Evolutionary conservation across 441 rosid genomes (phyloP), one percentile per base, ranked within the genome.

Genomic region (Eruca vesicaria): DNA sequence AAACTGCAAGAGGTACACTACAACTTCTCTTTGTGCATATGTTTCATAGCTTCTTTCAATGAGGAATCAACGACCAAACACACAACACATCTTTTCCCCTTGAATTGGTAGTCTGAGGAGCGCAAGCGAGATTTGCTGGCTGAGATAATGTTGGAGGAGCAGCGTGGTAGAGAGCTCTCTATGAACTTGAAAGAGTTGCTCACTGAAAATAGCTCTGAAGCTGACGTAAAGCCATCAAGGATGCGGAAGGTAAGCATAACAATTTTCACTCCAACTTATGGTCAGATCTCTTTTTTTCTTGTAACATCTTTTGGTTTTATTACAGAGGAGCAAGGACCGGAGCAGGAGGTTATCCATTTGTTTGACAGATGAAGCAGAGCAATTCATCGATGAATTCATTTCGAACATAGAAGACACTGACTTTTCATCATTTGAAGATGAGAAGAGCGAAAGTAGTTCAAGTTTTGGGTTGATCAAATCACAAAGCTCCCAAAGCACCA

Each of bases 311-410:
- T 26, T 11, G 28, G 58, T 11, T 76, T 52, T 45, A 9, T 10
- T 21, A 60, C 87, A 93, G 97, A 88, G 85, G 85, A 91, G 94
- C 78, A 88, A 82, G 70, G 98, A 91, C 76, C 20, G 80, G 63
- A 87, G 88, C 80, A 86, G 74, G 55, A 89, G 92, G 80, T 84
- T 84, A 93, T 88, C 97, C 58, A 82, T 67, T 83, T 69, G 88
- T 57, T 86, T 96, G 80, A 87, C 90, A n/a, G 95, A 91, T 48
- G 98, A 93, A 76, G 98, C 98, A n/a, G 98, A 91, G 79, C 90
- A 87, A 78, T 93, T 84, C 81, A 83, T 96, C 5, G 95, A 91
- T 77, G 97, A 93, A 69, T 93, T 96, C 86, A 87, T 96, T 74
- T 91, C 88, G 2, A 96, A 86, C 79, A 86, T 96, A 52, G 98